Percentiles rank a stretch among this genome's conserved stretches.
phyloP scores from a whole-genome alignment of 192 early-diverging fungal genomes.

The Umbelopsis vinacea region DNA sequence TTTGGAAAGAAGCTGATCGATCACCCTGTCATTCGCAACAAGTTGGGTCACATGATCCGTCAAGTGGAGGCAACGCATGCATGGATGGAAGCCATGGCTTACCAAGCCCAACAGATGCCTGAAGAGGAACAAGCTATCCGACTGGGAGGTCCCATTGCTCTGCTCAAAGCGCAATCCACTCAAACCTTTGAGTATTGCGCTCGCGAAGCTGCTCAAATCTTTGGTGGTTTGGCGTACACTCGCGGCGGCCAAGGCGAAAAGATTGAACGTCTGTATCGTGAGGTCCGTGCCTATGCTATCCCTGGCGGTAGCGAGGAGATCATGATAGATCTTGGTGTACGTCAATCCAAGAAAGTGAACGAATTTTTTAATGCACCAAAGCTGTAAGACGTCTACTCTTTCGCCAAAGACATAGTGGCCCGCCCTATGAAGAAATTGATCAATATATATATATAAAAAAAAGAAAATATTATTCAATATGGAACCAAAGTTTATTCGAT shows the following conservation, averaged over 20 bases:
- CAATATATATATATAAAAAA: neutral
- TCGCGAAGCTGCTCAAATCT: slow-evolving; percentile 90
- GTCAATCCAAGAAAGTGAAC: slow-evolving; percentile 42
- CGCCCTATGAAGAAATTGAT: neutral
- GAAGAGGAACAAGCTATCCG: slow-evolving; percentile 70
- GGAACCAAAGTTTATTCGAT: no score
- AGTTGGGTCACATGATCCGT: slow-evolving; percentile 82
- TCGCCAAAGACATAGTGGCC: neutral
- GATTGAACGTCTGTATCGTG: slow-evolving; percentile 85
- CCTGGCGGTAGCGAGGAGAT: slow-evolving; percentile 88
- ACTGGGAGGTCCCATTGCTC: slow-evolving; percentile 84
- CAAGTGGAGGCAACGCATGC: slow-evolving; percentile 86
- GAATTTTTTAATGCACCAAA: neutral
- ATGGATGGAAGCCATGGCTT: slow-evolving; percentile 81
- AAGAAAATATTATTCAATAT: no score
- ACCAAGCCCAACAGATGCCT: slow-evolving; percentile 71
- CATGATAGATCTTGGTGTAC: slow-evolving; percentile 75
- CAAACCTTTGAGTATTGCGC: slow-evolving; percentile 90
- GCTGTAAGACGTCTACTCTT: neutral
- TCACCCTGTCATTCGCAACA: slow-evolving; percentile 82
- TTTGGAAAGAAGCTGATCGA: slow-evolving; percentile 88
- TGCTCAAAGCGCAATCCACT: slow-evolving; percentile 83
- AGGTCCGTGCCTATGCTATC: slow-evolving; percentile 83
- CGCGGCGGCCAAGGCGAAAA: slow-evolving; percentile 75
- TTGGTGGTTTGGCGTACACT: slow-evolving; percentile 84